phyloP scores from a whole-genome alignment of 2,329 filamentous ascomycete species.

The Sphaerulina musiva region DNA sequence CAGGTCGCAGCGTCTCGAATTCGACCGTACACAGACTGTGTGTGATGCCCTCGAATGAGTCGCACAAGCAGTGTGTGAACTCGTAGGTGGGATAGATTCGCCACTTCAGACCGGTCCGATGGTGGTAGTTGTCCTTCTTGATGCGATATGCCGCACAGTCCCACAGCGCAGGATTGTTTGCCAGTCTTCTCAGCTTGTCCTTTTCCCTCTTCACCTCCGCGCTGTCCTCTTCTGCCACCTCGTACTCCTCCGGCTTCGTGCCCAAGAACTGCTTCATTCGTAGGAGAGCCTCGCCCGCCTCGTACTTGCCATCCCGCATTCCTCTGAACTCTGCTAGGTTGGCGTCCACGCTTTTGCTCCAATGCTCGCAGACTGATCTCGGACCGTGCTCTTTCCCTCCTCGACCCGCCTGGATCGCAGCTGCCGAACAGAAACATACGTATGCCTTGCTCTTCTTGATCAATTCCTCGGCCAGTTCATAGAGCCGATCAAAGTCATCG shows the following conservation, averaged over 20 bases:
- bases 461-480: slow-evolving; percentile 80
- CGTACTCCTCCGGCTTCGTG: slow-evolving; percentile 33
- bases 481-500: slow-evolving; percentile 83
- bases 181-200: slow-evolving; percentile 35
- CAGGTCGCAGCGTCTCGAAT: slow-evolving; percentile 75
- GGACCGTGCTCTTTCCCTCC: slow-evolving; percentile 65
- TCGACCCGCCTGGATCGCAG: slow-evolving; percentile 78
- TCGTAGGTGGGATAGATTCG: slow-evolving; percentile 94
- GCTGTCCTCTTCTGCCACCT: slow-evolving; percentile 29
- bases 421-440: slow-evolving; percentile 76
- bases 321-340: slow-evolving; percentile 77
- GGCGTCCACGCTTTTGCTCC: slow-evolving; percentile 64
- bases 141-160: slow-evolving; percentile 88
- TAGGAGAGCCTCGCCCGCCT: slow-evolving; percentile 72
- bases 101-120: slow-evolving; percentile 76
- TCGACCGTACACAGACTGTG: slow-evolving; percentile 92
- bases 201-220: slow-evolving; percentile 32
- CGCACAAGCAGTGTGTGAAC: slow-evolving; percentile 77
- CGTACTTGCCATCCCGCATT: slow-evolving; percentile 89
- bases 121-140: slow-evolving; percentile 64
- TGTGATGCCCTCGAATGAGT: slow-evolving; percentile 86
- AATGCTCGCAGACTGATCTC: slow-evolving; percentile 74
- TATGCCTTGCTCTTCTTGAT: slow-evolving; percentile 65
- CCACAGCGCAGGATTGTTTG: slow-evolving; percentile 93
- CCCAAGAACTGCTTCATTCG: slow-evolving; percentile 89